Evolutionary conservation across 441 rosid genomes (phyloP), one percentile per base, ranked within the genome.

Genomic region (Dalechampia spathulata): DNA sequence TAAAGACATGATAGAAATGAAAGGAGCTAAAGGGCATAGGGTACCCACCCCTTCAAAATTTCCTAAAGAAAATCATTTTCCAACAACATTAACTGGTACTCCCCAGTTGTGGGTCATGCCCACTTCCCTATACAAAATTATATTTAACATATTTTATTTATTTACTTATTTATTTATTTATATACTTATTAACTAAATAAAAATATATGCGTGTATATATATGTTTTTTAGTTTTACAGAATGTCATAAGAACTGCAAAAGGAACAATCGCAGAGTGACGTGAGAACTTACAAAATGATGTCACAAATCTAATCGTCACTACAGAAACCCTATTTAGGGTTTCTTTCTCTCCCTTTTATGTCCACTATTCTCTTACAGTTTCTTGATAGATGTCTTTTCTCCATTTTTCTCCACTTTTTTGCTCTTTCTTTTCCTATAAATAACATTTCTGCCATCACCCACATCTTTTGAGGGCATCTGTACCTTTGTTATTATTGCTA

Each of bases 261-360:
- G 50, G 72, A 74, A 70, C 70, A 66, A 61, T 69, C 43, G 53
- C 52, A 65, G 67, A 5, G 7, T 55, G 71, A 65, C 52, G 65
- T 48, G 7, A 57, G 42, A 32, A 16, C 64, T 41, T 25, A 8
- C 28, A 46, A 36, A 0, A 11, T 62, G 69, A 63, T 58, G 63
- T 60, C 49, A 65, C 13, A 26, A 21, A 30, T 39, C 40, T 48
- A 30, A 17, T 30, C 37, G 36, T 55, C 72, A 63, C 46, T 30
- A 40, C 69, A 55, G 64, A 21, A 57, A 36, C 52, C 61, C 44
- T 57, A 44, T 8, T 8, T 30, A 30, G 34, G 34, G 5, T 30
- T 8, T 30, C 8, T 30, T 8, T 30, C 8, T 30, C 34, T 30
- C 45, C 9, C 38, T 16, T 9, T 7, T 48, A 21, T 57, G 42